A percentile compares a stretch with the other conserved stretches of the same genome.
These are phyloP conservation scores for Camellia japonica DNA, from an alignment of 148 eudicot genomes.

Conservation along the genomic window DNA sequence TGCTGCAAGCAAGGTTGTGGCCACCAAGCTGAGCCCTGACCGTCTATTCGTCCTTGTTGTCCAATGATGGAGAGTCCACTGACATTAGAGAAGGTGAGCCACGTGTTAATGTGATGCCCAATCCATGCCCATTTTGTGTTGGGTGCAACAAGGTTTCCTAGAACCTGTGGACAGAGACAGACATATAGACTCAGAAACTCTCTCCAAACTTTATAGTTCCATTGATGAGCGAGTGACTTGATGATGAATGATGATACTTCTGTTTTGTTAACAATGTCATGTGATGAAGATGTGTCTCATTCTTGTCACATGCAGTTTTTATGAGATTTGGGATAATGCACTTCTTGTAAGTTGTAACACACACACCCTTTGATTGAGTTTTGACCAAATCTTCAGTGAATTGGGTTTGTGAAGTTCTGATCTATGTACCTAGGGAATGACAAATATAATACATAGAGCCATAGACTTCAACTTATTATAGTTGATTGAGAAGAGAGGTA, in stretches of 20 bases:
- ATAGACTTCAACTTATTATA: too few relatives aligned
- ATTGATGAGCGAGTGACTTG: too few relatives aligned
- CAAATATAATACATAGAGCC: too few relatives aligned
- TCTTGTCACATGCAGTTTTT: conserved; percentile 17
- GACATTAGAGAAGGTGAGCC: conserved; percentile 39
- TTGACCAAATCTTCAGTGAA: background rate
- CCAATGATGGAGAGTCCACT: conserved; percentile 40
- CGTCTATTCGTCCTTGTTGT: conserved; percentile 43
- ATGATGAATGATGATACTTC: background rate
- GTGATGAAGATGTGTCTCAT: conserved; percentile 17
- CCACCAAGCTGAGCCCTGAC: conserved; percentile 60
- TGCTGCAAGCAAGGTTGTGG: conserved; percentile 26
- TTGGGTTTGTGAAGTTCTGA: too few relatives aligned
- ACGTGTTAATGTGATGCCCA: conserved; percentile 27
- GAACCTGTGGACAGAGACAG: conserved; percentile 24
- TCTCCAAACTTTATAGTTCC: too few relatives aligned
- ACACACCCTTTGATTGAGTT: background rate
- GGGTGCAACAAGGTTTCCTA: conserved; percentile 51
- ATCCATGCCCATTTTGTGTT: conserved; percentile 32
- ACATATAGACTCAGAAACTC: too few relatives aligned
- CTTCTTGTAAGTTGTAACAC: too few relatives aligned
- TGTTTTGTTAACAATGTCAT: conserved; percentile 7
- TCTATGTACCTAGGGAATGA: too few relatives aligned
- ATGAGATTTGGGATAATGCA: background rate
- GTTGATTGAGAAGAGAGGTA: too few relatives aligned